Evolutionary conservation across 192 early-diverging fungal genomes (phyloP).

Genomic region (Glomus cerebriforme): DNA sequence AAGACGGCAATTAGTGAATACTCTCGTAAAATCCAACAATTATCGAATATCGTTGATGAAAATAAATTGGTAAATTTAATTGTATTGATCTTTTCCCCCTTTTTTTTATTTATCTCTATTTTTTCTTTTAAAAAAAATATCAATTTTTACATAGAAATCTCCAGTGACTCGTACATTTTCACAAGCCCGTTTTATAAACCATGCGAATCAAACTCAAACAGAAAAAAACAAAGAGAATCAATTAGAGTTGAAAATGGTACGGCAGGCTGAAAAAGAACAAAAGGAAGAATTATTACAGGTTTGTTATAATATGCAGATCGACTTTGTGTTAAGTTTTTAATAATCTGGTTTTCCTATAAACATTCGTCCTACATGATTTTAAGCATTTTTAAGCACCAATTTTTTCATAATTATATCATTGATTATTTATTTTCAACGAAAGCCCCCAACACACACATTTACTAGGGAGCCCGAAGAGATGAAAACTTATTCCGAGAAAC

Average conservation of each 20-base stretch:
- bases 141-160: conserved; percentile 11
- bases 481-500: neutral
- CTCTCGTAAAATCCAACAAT: conserved; percentile 17
- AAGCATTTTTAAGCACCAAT: no score
- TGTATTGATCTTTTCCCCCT: neutral
- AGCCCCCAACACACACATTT: neutral
- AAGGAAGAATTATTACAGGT: conserved; percentile 31
- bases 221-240: conserved; percentile 33
- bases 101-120: neutral
- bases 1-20: conserved; percentile 33
- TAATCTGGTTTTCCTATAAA: no score
- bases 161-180: conserved; percentile 27
- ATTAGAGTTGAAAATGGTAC: conserved; percentile 28
- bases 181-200: conserved; percentile 27
- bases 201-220: conserved; percentile 26
- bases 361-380: no score
- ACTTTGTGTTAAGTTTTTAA: no score
- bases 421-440: neutral
- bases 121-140: neutral
- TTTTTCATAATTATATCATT: neutral
- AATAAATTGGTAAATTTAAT: conserved; percentile 23
- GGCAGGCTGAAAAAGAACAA: conserved; percentile 24
- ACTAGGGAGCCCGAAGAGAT: neutral
- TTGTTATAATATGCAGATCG: neutral
- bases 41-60: conserved; percentile 29